Evolutionary conservation across 345 rosid species (phyloP), one percentile per base, ranked within the genome.

Genomic region (Luvunga scandens): DNA sequence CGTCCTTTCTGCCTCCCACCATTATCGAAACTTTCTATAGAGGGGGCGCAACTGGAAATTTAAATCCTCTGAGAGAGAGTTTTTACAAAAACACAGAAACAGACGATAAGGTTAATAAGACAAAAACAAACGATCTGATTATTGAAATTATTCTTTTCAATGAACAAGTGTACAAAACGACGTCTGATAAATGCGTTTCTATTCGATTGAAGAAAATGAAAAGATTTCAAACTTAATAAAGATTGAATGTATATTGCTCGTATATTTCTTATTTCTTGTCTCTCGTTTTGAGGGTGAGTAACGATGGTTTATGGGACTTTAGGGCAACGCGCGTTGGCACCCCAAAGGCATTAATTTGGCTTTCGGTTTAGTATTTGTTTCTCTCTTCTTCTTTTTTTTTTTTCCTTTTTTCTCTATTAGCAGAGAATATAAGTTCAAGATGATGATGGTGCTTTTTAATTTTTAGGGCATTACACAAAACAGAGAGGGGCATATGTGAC

Each of bases 1-100:
- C 89, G 16, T 87, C 88, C 56, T 80, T 85, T 71, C 84, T 78
- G 65, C 73, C 81, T 56, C 92, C 87, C 34, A 79, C 86, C 83
- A 79, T 88, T 78, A 53, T 53, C 57, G 22, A 53, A 53, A 53
- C 57, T 53, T 18, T 4, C 57, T 45, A 28, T 5, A 9, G 3
- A 48, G 36, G 34, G 34, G 34, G 5, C 16, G 31, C 55, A 55
- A 55, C 16, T 4, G 61, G 63, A 55, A 33, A 31, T 71, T 13
- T 4, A 53, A 61, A 71, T 53, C 13, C 18, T 19, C 22, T 24
- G 6, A 42, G 7, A 0, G 1, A 53, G 28, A 31, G 27, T 30
- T 71, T 12, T 22, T 8, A 31, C 48, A 39, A 13, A 45, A 13
- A 45, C 18, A 45, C 50, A 45, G 50, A 13, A 45, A 10, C 21